Conservation (phyloP, 139 green algal genomes). For the Ettlia oleoabundans region DNA sequence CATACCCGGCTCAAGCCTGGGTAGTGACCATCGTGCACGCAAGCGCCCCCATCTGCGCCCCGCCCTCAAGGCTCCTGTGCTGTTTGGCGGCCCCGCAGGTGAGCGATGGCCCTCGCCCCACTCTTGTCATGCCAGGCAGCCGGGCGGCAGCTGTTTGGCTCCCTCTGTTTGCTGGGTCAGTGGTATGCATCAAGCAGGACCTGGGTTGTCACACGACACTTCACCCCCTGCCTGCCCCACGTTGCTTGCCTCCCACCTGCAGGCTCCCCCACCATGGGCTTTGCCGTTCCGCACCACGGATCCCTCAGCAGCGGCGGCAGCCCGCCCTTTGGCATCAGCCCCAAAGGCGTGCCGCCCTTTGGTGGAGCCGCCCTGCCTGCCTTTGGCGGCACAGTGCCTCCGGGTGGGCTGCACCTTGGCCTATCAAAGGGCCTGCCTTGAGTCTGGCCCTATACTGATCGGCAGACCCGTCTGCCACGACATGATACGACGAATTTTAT, state of each 20-base stretch:
- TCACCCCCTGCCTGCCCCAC: too few relatives aligned
- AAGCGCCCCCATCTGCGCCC: conserved; percentile 24
- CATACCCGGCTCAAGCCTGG: conserved; percentile 36
- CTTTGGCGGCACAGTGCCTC: conserved; percentile 4
- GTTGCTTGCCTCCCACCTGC: too few relatives aligned
- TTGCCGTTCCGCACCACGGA: conserved; percentile 21
- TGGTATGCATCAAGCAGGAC: too few relatives aligned
- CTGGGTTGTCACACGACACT: too few relatives aligned
- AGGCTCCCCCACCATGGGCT: conserved; percentile 32
- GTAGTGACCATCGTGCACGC: conserved; percentile 24
- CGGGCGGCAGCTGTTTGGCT: too few relatives aligned
- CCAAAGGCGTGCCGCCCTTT: not conserved
- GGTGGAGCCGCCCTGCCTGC: not conserved
- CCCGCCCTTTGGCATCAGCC: conserved; percentile 11
- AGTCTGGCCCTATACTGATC: too few relatives aligned
- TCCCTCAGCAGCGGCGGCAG: conserved; percentile 31
- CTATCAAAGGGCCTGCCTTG: conserved; percentile 5
- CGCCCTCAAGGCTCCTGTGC: conserved; percentile 9
- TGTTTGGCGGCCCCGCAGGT: conserved; percentile 32
- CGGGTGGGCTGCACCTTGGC: conserved; percentile 12
- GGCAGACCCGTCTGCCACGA: too few relatives aligned
- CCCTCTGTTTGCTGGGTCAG: too few relatives aligned
- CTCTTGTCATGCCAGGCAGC: too few relatives aligned
- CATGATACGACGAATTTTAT: too few relatives aligned
- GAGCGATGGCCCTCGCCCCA: too few relatives aligned